Evolutionary conservation across 495 filamentous ascomycete genomes (phyloP).

Genomic region (Talaromyces thailandensis): DNA sequence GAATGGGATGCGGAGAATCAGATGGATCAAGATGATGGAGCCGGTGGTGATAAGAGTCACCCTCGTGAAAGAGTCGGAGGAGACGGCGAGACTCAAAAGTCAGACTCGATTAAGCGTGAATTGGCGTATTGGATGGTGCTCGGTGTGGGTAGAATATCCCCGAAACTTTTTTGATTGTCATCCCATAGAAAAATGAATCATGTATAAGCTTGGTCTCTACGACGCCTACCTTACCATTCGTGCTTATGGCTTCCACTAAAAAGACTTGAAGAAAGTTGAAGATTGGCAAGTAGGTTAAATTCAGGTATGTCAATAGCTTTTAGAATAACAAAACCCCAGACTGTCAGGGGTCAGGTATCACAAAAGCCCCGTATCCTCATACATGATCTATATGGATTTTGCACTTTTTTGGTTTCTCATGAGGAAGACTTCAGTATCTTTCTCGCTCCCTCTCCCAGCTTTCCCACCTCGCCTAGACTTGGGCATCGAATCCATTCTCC

Average conservation of each 20-base stretch:
- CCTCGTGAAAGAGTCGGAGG: constrained; percentile 23
- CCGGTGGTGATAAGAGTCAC: constrained; percentile 31
- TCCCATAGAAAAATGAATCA: too few species aligned
- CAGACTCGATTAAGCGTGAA: constrained; percentile 54
- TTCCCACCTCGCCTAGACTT: not conserved
- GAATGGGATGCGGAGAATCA: constrained; percentile 82
- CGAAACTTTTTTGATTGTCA: not conserved
- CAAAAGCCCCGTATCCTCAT: constrained; percentile 20
- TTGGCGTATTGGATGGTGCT: constrained; percentile 93
- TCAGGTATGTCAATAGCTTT: not conserved
- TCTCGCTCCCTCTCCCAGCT: not conserved
- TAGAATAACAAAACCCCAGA: not conserved
- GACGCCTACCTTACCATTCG: too few species aligned
- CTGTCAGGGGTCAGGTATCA: constrained; percentile 24
- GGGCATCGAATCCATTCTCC: constrained; percentile 5
- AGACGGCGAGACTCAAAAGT: constrained; percentile 27
- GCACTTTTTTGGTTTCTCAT: constrained; percentile 12
- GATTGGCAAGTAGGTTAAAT: not conserved
- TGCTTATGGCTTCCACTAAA: not conserved
- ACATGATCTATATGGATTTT: constrained; percentile 17
- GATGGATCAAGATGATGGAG: constrained; percentile 48
- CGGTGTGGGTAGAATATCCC: constrained; percentile 66
- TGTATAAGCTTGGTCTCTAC: too few species aligned
- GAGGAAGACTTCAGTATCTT: not conserved
- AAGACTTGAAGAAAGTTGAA: not conserved